Percentiles rank a stretch among this genome's conserved stretches.
These are phyloP conservation scores for Alternaria conjuncta DNA, from an alignment of 2,329 filamentous ascomycete species.

Conservation along the genomic window DNA sequence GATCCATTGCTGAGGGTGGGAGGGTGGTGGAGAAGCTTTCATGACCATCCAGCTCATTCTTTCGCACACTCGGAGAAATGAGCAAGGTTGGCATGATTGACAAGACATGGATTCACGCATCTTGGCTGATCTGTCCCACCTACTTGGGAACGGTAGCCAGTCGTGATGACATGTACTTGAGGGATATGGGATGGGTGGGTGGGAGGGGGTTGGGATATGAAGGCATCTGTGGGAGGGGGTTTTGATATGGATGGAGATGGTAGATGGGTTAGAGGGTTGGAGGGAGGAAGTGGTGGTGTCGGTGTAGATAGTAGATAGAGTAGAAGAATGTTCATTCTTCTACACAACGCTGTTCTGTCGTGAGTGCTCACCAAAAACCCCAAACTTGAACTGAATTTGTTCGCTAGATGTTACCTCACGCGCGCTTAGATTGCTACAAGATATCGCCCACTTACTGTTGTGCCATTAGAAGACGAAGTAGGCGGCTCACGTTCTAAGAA, in stretches of 20 bases:
- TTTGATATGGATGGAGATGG: not conserved
- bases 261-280: too few relatives aligned
- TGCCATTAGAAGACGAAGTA: not conserved
- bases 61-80: too few relatives aligned
- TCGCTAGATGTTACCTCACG: not conserved
- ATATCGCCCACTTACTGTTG: not conserved
- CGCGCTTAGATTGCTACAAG: not conserved
- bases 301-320: not conserved
- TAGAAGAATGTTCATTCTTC: not conserved
- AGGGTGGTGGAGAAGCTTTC: not conserved
- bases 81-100: too few relatives aligned
- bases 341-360: not conserved
- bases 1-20: not conserved
- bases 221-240: not conserved
- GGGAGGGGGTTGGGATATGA: too few relatives aligned
- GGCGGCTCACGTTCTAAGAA: not conserved
- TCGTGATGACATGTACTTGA: not conserved
- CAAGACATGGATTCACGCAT: too few relatives aligned
- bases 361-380: not conserved
- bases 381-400: not conserved
- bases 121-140: too few relatives aligned
- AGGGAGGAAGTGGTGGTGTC: not conserved
- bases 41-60: too few relatives aligned
- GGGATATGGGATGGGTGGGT: too few relatives aligned
- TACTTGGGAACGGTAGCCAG: too few relatives aligned